A percentile compares a stretch with the other conserved stretches of the same genome.
These are phyloP conservation scores for Talaromyces sp. DNA, from an alignment of 2,329 filamentous ascomycete genomes.

Conservation along the genomic window DNA sequence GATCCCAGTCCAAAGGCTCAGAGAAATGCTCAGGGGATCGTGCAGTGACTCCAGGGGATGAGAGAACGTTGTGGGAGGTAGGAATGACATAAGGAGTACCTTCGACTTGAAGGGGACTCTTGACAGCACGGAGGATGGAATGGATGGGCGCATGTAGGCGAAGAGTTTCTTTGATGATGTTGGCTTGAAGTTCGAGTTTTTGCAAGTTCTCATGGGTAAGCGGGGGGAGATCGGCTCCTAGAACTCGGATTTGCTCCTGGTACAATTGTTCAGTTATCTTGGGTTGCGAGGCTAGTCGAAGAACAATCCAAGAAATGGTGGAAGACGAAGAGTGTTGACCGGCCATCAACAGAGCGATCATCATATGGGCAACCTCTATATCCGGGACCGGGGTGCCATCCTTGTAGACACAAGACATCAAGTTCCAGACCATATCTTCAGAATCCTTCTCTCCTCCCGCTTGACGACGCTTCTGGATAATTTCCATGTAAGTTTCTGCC, in stretches of 20 bases:
- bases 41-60: constrained; percentile 69
- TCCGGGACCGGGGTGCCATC: constrained; percentile 66
- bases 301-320: constrained; percentile 72
- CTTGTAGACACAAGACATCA: constrained; percentile 76
- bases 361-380: constrained; percentile 76
- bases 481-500: constrained; percentile 66
- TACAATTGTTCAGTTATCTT: constrained; percentile 69
- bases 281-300: constrained; percentile 68
- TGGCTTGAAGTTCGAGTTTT: constrained; percentile 58
- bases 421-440: constrained; percentile 72
- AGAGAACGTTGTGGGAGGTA: constrained; percentile 70
- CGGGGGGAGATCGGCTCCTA: constrained; percentile 53
- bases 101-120: constrained; percentile 58
- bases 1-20: constrained; percentile 58
- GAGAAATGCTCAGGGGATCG: constrained; percentile 60
- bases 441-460: constrained; percentile 44
- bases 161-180: constrained; percentile 69
- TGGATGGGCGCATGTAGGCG: constrained; percentile 70
- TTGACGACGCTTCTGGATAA: constrained; percentile 62
- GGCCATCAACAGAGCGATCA: constrained; percentile 82
- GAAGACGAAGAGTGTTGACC: constrained; percentile 78
- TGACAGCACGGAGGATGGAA: constrained; percentile 70
- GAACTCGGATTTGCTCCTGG: constrained; percentile 58
- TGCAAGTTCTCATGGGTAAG: constrained; percentile 60
- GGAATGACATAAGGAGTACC: constrained; percentile 67